A percentile compares a stretch with the other conserved stretches of the same genome.
Evolutionary conservation across 2,329 filamentous ascomycete genomes (phyloP).

Genomic region (Purpureocillium takamizusanense): DNA sequence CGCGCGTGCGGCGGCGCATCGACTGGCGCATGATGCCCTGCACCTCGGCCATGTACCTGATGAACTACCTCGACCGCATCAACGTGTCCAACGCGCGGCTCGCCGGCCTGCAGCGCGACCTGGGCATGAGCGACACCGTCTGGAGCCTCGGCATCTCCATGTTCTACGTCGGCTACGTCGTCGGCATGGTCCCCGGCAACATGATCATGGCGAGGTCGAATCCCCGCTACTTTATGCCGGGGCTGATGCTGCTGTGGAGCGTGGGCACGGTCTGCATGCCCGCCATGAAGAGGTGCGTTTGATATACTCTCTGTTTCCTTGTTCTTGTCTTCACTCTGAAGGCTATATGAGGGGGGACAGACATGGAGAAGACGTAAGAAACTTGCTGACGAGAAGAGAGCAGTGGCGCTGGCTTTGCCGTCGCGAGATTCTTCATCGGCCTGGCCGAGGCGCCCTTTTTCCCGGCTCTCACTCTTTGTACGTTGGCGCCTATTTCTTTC

Average conservation of each 20-base stretch:
- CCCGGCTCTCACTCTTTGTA: constrained; percentile 34
- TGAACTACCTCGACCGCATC: constrained; percentile 38
- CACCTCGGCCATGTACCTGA: constrained; percentile 18
- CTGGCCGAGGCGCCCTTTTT: constrained; percentile 28
- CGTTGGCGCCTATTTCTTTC: too few species aligned
- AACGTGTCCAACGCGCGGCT: constrained; percentile 36
- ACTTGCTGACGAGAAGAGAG: neutral
- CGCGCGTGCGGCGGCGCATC: constrained; percentile 17
- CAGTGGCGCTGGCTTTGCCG: constrained; percentile 13
- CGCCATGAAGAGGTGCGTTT: constrained; percentile 19
- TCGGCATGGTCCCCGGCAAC: constrained; percentile 35
- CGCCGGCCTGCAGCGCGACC: constrained; percentile 22
- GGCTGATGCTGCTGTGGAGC: constrained; percentile 30
- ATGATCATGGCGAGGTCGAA: constrained; percentile 29
- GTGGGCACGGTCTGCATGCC: constrained; percentile 32
- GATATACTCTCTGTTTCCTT: too few species aligned
- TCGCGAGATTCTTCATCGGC: constrained; percentile 17
- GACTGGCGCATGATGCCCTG: constrained; percentile 21
- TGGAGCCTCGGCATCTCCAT: constrained; percentile 30
- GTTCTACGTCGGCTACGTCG: constrained; percentile 34
- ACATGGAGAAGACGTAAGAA: too few species aligned
- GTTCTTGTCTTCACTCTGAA: too few species aligned
- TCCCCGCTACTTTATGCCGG: constrained; percentile 24
- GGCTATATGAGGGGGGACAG: too few species aligned
- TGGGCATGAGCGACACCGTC: constrained; percentile 21